These are phyloP conservation scores for Diaporthe ampelina DNA, from an alignment of 2,329 filamentous ascomycete species.

Conservation along the genomic window DNA sequence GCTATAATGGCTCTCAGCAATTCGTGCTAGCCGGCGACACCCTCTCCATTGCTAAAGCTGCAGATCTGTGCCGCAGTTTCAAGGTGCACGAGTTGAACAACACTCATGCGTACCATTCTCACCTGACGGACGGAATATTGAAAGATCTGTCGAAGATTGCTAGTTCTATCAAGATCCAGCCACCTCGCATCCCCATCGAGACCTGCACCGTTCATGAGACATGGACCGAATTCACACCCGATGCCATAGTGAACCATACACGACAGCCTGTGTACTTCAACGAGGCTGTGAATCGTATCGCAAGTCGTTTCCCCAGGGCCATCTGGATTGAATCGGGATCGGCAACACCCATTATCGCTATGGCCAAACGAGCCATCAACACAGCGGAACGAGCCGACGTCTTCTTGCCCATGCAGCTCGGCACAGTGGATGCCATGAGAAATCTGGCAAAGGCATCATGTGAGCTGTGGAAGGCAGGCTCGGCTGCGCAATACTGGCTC, in stretches of 20 bases:
- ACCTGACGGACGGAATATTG: slow-evolving; percentile 47
- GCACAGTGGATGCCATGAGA: slow-evolving; percentile 6
- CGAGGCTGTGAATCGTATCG: slow-evolving; percentile 48
- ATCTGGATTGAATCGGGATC: slow-evolving; percentile 54
- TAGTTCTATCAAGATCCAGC: slow-evolving; percentile 39
- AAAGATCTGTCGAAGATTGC: slow-evolving; percentile 41
- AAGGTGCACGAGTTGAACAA: slow-evolving; percentile 45
- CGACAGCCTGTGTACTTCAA: slow-evolving; percentile 52
- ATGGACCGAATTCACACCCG: slow-evolving; percentile 30
- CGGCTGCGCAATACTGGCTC: slow-evolving; percentile 46
- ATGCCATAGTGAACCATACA: slow-evolving; percentile 48
- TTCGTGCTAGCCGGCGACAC: slow-evolving; percentile 50
- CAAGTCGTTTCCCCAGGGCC: slow-evolving; percentile 42
- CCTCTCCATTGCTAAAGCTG: slow-evolving; percentile 43
- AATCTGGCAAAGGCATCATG: slow-evolving; percentile 32
- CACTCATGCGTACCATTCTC: slow-evolving; percentile 49
- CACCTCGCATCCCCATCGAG: slow-evolving; percentile 46
- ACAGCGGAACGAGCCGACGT: neutral
- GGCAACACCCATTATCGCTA: slow-evolving; percentile 50
- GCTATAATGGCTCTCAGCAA: slow-evolving; percentile 50
- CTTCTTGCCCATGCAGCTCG: slow-evolving; percentile 37
- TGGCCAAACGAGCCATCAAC: slow-evolving; percentile 50
- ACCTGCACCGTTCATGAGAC: slow-evolving; percentile 41
- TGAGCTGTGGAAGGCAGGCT: slow-evolving; percentile 44
- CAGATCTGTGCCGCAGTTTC: slow-evolving; percentile 38